These are phyloP conservation scores for Trifolium repens DNA, from an alignment of 306 rosid species.

Conservation along the genomic window DNA sequence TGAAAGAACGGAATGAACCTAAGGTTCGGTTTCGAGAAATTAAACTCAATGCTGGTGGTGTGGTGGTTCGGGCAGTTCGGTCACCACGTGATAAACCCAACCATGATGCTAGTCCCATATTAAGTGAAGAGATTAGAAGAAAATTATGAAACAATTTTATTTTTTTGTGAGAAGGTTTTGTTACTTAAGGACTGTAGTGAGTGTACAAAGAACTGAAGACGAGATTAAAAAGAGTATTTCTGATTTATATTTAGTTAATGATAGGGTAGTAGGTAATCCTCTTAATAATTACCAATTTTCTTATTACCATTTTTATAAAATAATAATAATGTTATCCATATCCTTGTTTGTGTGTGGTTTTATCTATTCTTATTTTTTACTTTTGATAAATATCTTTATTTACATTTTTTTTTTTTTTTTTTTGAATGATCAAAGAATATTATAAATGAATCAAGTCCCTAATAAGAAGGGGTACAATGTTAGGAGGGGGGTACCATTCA, in stretches of 20 bases:
- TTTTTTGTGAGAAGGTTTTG: background rate
- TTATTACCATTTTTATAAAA: background rate
- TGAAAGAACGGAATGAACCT: constrained; percentile 65
- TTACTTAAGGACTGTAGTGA: background rate
- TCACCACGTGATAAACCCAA: constrained; percentile 51
- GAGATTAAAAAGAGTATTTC: background rate
- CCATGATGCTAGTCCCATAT: constrained; percentile 73
- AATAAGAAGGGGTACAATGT: no score
- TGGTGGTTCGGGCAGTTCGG: background rate
- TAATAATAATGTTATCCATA: background rate
- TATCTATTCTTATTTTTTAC: background rate
- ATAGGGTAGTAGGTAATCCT: background rate
- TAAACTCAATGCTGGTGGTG: background rate
- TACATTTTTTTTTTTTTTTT: no score
- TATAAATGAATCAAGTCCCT: no score
- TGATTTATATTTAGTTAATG: background rate
- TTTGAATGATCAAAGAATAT: no score
- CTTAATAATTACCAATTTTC: background rate
- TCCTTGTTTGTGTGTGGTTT: background rate
- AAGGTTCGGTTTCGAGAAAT: constrained; percentile 9
- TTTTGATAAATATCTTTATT: background rate
- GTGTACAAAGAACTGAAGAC: background rate
- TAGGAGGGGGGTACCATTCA: no score
- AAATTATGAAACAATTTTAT: background rate
- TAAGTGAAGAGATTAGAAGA: constrained; percentile 5